Conservation (phyloP, 169 alveolate species). For the Plasmodium falciparum region DNA sequence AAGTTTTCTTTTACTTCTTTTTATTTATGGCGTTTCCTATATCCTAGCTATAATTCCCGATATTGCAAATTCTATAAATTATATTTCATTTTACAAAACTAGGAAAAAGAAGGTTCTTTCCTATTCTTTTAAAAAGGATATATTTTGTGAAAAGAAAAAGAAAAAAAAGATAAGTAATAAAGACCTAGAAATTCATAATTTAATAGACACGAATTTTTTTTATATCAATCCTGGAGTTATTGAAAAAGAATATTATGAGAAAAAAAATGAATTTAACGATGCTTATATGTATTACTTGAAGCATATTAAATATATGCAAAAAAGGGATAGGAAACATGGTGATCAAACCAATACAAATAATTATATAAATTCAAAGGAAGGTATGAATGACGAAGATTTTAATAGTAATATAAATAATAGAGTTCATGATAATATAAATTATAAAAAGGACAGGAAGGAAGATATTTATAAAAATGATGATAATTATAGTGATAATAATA, state of each 20-base stretch:
- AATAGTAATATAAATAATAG: background rate
- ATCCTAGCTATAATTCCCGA: constrained; percentile 35
- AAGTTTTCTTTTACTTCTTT: constrained; percentile 26
- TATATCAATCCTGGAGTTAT: constrained; percentile 29
- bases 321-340: background rate
- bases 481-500: constrained; percentile 1
- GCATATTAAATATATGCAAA: background rate
- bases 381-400: too few species aligned
- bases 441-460: background rate
- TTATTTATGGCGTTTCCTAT: constrained; percentile 29
- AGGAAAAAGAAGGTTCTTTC: constrained; percentile 29
- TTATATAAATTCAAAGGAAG: too few species aligned
- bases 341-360: too few species aligned
- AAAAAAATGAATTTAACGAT: background rate
- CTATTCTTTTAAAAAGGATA: constrained; percentile 24
- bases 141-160: constrained; percentile 7
- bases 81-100: constrained; percentile 36
- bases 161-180: constrained; percentile 5
- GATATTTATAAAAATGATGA: too few species aligned
- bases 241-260: background rate
- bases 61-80: constrained; percentile 31
- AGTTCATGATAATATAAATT: background rate
- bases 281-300: too few species aligned
- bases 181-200: constrained; percentile 14
- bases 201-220: constrained; percentile 44